These are phyloP conservation scores for Neurospora sp. DNA, from an alignment of 495 filamentous ascomycete species.

Conservation along the genomic window DNA sequence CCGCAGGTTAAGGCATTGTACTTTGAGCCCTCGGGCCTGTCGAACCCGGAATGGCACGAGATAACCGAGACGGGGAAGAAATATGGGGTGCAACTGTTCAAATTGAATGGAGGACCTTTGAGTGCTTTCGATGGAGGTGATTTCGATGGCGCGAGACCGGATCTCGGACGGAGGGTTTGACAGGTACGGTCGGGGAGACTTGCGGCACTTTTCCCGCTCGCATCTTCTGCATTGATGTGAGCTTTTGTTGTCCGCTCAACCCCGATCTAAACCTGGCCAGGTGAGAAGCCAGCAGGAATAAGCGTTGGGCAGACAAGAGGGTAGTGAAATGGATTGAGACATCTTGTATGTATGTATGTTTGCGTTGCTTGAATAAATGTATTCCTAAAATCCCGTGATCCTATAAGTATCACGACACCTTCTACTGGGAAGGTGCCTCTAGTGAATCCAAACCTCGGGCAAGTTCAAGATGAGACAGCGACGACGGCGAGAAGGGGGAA, in stretches of 20 bases:
- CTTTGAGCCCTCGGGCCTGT: background rate
- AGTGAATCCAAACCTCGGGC: background rate
- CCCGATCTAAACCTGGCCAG: background rate
- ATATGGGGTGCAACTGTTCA: background rate
- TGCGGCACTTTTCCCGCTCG: background rate
- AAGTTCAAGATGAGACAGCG: background rate
- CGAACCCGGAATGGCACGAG: background rate
- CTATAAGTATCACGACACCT: background rate
- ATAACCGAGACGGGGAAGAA: background rate
- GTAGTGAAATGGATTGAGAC: background rate
- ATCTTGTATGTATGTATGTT: background rate
- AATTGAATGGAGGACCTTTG: background rate
- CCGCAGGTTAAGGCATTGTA: conserved; percentile 4
- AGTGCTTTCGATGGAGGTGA: background rate
- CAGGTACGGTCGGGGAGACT: background rate
- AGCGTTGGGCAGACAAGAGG: background rate
- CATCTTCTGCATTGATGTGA: background rate
- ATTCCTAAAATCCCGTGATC: background rate
- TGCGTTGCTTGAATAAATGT: background rate
- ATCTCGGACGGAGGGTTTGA: background rate
- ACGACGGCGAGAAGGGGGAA: background rate
- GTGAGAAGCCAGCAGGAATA: background rate
- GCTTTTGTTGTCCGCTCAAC: background rate
- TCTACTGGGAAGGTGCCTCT: background rate
- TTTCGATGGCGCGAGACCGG: background rate